phyloP scores from a whole-genome alignment of 2,329 filamentous ascomycete species.

The Stemphylium vesicarium region DNA sequence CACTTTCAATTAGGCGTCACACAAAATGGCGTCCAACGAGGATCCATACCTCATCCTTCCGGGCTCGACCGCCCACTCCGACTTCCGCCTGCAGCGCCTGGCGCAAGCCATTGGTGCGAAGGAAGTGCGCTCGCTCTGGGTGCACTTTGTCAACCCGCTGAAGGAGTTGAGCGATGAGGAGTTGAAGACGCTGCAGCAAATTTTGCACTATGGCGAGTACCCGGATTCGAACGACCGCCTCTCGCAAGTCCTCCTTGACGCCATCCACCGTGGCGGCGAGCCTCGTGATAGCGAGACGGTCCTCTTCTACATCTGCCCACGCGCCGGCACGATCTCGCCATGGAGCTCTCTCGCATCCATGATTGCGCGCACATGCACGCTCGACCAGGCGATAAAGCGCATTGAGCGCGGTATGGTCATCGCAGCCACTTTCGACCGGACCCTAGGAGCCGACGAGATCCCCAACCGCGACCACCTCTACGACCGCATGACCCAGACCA shows the following conservation, averaged over 20 bases:
- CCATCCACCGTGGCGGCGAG: slow-evolving; percentile 56
- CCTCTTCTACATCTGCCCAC: slow-evolving; percentile 76
- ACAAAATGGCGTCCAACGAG: slow-evolving; percentile 41
- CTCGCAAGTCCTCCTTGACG: slow-evolving; percentile 54
- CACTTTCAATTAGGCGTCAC: slow-evolving; percentile 18
- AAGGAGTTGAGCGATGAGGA: slow-evolving; percentile 52
- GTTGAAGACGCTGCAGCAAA: slow-evolving; percentile 61
- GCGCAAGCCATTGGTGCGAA: slow-evolving; percentile 55
- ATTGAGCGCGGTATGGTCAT: slow-evolving; percentile 88
- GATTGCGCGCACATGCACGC: slow-evolving; percentile 89
- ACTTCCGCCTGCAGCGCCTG: slow-evolving; percentile 56
- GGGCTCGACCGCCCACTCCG: slow-evolving; percentile 62
- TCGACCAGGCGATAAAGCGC: slow-evolving; percentile 73
- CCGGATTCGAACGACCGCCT: slow-evolving; percentile 55
- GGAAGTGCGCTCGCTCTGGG: slow-evolving; percentile 57
- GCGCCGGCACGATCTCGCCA: slow-evolving; percentile 83
- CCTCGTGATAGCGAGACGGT: slow-evolving; percentile 59
- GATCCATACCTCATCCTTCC: slow-evolving; percentile 55
- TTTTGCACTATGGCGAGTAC: slow-evolving; percentile 66
- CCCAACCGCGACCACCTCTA: slow-evolving; percentile 75
- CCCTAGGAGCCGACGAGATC: slow-evolving; percentile 58
- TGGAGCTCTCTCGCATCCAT: slow-evolving; percentile 97
- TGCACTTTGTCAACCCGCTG: slow-evolving; percentile 57
- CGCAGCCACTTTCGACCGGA: slow-evolving; percentile 65
- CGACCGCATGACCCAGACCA: slow-evolving; percentile 94